phyloP scores from a whole-genome alignment of 2,329 filamentous ascomycete species.

The Ophiostoma tasmaniense region DNA sequence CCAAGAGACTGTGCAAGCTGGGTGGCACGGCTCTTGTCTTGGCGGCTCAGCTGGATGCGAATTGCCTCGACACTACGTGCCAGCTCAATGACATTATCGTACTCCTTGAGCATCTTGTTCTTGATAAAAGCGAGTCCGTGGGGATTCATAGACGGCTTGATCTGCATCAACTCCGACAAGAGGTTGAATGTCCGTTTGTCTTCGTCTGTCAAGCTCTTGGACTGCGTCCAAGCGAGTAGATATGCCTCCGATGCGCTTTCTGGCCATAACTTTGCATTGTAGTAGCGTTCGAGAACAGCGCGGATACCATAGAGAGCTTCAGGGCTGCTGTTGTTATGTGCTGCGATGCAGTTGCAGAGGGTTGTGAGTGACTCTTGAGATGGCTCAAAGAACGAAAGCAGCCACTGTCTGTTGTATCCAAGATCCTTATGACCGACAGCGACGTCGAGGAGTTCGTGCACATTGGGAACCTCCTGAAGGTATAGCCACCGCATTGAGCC shows the following conservation, averaged over 20 bases:
- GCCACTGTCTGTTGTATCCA: conserved; percentile 12
- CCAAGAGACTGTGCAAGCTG: conserved; percentile 16
- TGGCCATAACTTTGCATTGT: conserved; percentile 14
- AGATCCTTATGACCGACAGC: conserved; percentile 12
- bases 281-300: conserved; percentile 17
- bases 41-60: conserved; percentile 16
- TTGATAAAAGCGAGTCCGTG: conserved; percentile 14
- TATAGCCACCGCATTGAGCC: conserved; percentile 18
- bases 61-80: conserved; percentile 19
- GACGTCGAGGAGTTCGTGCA: conserved; percentile 16
- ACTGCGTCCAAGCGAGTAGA: conserved; percentile 19
- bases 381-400: conserved; percentile 20
- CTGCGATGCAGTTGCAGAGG: conserved; percentile 17
- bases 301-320: conserved; percentile 13
- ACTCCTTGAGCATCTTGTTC: conserved; percentile 17
- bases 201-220: conserved; percentile 12
- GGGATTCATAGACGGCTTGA: conserved; percentile 13
- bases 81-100: conserved; percentile 16
- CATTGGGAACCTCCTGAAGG: conserved; percentile 13
- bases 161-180: conserved; percentile 16
- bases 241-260: conserved; percentile 16
- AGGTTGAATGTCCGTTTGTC: conserved; percentile 16
- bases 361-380: conserved; percentile 12
- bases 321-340: conserved; percentile 9
- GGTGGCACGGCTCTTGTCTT: conserved; percentile 13